Percentiles rank a stretch among this genome's conserved stretches.
Conservation (phyloP, 306 rosid species). For the Cucumis hystrix region DNA sequence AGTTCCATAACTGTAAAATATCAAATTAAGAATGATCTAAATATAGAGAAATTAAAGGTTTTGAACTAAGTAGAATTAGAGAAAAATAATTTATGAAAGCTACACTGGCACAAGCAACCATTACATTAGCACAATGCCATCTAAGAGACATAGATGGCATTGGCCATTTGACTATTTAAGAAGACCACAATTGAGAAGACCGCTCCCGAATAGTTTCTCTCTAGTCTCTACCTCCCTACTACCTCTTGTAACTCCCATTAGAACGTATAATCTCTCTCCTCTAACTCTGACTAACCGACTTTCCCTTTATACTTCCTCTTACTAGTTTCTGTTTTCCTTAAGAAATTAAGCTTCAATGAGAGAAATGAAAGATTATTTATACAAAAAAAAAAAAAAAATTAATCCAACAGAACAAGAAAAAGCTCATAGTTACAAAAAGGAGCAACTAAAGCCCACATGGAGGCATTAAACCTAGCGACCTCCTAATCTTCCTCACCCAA, state of each 20-base stretch:
- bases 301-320: not conserved
- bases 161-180: not conserved
- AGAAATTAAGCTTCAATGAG: not conserved
- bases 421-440: not conserved
- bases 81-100: not conserved
- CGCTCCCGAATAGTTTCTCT: not conserved
- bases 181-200: not conserved
- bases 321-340: not conserved
- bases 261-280: not conserved
- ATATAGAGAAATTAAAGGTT: slow-evolving; percentile 1
- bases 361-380: not conserved
- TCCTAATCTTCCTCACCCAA: not conserved
- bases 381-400: not conserved
- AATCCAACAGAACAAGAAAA: not conserved
- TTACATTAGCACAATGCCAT: too few species aligned
- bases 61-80: not conserved
- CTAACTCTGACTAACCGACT: not conserved
- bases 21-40: not conserved
- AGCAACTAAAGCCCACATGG: not conserved
- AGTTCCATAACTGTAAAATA: slow-evolving; percentile 73
- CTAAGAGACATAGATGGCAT: not conserved
- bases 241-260: not conserved
- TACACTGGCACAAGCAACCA: not conserved
- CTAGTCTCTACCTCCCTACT: not conserved
- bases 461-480: not conserved